Base-by-base conservation (phyloP, 257 asterid species). In the Eustoma russellianum region DNA sequence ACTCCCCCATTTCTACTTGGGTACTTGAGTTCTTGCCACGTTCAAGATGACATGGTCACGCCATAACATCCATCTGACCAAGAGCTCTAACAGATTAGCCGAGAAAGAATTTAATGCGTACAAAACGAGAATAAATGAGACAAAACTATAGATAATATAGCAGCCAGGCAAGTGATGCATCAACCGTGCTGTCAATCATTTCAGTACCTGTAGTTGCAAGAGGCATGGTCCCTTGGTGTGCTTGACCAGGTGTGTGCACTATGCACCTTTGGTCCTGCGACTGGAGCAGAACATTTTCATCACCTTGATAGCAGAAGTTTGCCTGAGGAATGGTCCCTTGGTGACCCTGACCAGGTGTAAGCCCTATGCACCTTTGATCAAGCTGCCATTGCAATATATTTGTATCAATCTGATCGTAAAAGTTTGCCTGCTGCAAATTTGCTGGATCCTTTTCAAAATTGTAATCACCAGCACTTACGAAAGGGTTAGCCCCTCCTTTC, bases 1-100 rank as follows among this genome's bases (percentile, higher is more conserved):
- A 84, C 93, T 80, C 97, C 67, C 94, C 95, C 83, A 70, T 77
- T 69, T 78, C 80, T 84, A 80, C 84, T 88, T 70, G 94, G 96
- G 98, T 70, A 58, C 47, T 53, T 84, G 93, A 84, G 97, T 84
- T 84, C 65, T 82, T 70, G 72, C 94, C 95, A 44, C 24, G 56
- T 53, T 56, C 74, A 67, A 53, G 78, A 67, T 72, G 74, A 59
- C 74, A 67, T 70, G 72, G 76, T 61, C 52, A 65, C 44, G 49
- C 66, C 64, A 67, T 57, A 67, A 70, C 77, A 85, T 83, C 83
- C 87, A 75, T 86, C 97, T 78, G 91, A 69, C 61, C 93, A 81
- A 78, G 90, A 81, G 83, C 90, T 74, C 94, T 48, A 63, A 41
- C 16, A 71, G 69, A 62, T 75, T 65, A 77, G 87, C 59, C 49